These are phyloP conservation scores for Claviceps purpurea DNA, from an alignment of 2,329 filamentous ascomycete genomes.

Conservation along the genomic window DNA sequence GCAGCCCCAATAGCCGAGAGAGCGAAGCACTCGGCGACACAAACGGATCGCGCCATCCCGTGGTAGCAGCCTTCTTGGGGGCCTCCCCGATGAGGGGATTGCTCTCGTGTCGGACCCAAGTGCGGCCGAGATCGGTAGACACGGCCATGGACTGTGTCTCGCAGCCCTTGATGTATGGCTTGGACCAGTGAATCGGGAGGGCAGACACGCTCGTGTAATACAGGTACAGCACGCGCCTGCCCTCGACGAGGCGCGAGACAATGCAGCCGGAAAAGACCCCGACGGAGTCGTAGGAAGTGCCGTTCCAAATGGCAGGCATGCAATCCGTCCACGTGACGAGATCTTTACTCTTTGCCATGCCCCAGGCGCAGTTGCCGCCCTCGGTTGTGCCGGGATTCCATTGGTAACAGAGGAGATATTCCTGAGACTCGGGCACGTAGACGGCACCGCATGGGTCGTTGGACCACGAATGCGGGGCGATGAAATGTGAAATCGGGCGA, in stretches of 20 bases:
- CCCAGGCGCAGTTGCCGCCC: conserved; percentile 15
- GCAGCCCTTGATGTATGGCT: conserved; percentile 27
- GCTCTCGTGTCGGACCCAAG: conserved; percentile 10
- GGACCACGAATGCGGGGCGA: conserved; percentile 24
- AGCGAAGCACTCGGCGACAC: conserved; percentile 11
- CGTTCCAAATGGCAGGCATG: conserved; percentile 8
- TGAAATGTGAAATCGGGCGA: conserved; percentile 17
- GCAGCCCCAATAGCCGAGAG: conserved; percentile 7
- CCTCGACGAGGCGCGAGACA: conserved; percentile 26
- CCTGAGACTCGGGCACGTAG: conserved; percentile 24
- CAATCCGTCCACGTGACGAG: conserved; percentile 22
- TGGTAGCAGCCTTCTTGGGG: conserved; percentile 10
- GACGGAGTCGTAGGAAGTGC: conserved; percentile 24
- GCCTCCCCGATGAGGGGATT: conserved; percentile 11
- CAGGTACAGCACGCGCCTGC: conserved; percentile 19
- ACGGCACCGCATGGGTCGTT: conserved; percentile 30
- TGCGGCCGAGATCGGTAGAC: conserved; percentile 19
- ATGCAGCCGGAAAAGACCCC: conserved; percentile 31
- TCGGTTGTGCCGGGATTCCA: conserved; percentile 13
- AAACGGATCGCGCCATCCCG: conserved; percentile 16
- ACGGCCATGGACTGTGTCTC: conserved; percentile 30
- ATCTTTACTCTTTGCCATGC: conserved; percentile 24
- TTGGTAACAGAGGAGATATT: conserved; percentile 29
- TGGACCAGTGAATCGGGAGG: conserved; percentile 30
- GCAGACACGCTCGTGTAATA: conserved; percentile 30